Base-by-base conservation (phyloP, 1,284 basidiomycete genomes). In the Sanguinoderma infundibulare region DNA sequence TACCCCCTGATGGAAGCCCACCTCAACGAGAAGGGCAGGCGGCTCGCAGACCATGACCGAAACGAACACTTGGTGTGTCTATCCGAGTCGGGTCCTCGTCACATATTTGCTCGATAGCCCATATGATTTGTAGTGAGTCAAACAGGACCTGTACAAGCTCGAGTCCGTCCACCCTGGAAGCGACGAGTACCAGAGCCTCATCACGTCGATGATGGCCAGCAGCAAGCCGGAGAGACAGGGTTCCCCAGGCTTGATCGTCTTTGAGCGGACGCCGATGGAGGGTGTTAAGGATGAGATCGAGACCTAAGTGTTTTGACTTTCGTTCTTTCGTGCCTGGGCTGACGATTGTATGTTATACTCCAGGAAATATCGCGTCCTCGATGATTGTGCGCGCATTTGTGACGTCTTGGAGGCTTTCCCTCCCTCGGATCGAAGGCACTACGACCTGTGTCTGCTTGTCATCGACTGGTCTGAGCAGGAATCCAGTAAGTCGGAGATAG, bases 361-460 rank as follows among this genome's bases (percentile, higher is more conserved):
- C 61, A 91, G 89, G 70, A 90, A 91, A 78, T 90, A 87, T 67
- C 85, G 85, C 14, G 75, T 86, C 32, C 73, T 92, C 28, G 90
- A 91, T 63, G 90, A 92, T 69, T 91, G 87, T 67, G 74, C 85
- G 24, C 83, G 90, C 20, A 73, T 92, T 20, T 82, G 89, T 24
- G 87, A 90, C 61, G 75, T 90, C 20, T 69, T 91, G 30, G 77
- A 83, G 42, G 72, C 75, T 2, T 73, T 91, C 26, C 84, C 85
- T 12, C 49, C 60, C 3, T 24, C 46, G 2, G 55, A 69, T 1
- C 63, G 74, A 4, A 76, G 79, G 46, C 83, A 84, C 24, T 91
- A 85, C 67, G 68, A 80, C 2, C 87, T 90, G 8, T 82, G 84
- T 1, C 70, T 91, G 5, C 59, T 91, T 15, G 73, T 87, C 8